phyloP scores from a whole-genome alignment of 257 asterid genomes.

The Solanum piurae region DNA sequence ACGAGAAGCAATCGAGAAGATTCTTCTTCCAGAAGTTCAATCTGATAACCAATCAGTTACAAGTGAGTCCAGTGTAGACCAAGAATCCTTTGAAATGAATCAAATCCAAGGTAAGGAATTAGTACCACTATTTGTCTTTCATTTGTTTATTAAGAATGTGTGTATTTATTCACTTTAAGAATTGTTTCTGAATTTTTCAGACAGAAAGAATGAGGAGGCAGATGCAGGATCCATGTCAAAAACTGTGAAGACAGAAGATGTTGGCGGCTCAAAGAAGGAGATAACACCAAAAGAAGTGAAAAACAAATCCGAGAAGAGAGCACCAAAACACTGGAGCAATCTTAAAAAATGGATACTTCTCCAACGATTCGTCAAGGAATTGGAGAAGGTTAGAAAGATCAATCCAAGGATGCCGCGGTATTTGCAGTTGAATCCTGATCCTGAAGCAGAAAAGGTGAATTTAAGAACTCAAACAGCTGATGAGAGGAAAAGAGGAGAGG shows the following conservation, averaged over 20 bases:
- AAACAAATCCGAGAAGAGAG: conserved; percentile 42
- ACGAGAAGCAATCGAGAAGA: conserved; percentile 88
- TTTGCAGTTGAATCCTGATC: conserved; percentile 44
- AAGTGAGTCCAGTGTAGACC: conserved; percentile 37
- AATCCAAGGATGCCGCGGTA: conserved; percentile 40
- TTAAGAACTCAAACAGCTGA: conserved; percentile 53
- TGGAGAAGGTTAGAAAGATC: conserved; percentile 69
- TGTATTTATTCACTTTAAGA: background rate
- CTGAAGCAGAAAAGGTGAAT: conserved; percentile 49
- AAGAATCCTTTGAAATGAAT: conserved; percentile 26
- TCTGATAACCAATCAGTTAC: conserved; percentile 59
- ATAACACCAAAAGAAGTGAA: conserved; percentile 9
- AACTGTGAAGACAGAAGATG: background rate
- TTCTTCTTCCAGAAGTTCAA: conserved; percentile 92
- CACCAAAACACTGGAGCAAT: conserved; percentile 90
- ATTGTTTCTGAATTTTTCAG: background rate
- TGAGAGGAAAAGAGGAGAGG: conserved; percentile 58
- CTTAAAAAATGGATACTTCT: conserved; percentile 93
- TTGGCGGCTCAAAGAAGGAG: conserved; percentile 6
- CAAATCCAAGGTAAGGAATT: conserved; percentile 27
- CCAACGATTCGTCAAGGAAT: conserved; percentile 64
- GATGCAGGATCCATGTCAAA: background rate
- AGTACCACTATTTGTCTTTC: background rate
- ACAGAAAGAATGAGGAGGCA: background rate
- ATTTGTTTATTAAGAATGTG: background rate